Base-by-base conservation (phyloP, 2,329 filamentous ascomycete genomes). In the Knoxdaviesia proteae region DNA sequence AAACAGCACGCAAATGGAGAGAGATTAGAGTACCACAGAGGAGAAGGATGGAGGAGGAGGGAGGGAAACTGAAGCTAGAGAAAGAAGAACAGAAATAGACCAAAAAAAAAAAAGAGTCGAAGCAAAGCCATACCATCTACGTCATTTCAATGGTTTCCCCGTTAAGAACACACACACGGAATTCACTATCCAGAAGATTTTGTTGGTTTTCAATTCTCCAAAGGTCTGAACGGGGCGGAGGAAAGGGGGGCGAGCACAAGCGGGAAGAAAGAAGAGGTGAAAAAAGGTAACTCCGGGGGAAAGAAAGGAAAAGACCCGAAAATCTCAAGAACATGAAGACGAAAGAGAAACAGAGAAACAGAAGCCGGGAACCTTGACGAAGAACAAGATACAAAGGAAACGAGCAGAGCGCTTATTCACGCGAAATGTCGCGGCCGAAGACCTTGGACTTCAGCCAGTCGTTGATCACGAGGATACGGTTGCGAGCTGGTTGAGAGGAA, bases 381-480 rank as follows among this genome's bases (percentile, higher is more conserved):
- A 8, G 38, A 32, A 42, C 34, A 38, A 20, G 32, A 7, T 38
- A 39, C 30, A 38, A 42, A 42, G 35, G 32, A 38, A 39, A 34
- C 7, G 32, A 33, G 7, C 32, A 42, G 32, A 42, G 20, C 6
- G 40, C 34, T 58, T 76, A 87, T 64, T 88, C 83, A 54, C 83
- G 73, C 38, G 83, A 88, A 42, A 96, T 84, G 56, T 98, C 90
- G 59, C 90, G 86, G 48, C 90, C 90, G 56, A 98, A 98, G 47
- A 90, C 65, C 68, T 92, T 93, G 52, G 87, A 86, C 73, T 98
- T 98, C 60, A 88, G 61, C 90, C 90, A 98, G 65, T 98, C 90
- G 54, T 94, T 69, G 49, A 84, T 66, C 53, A 98, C 90, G 42
- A 98, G 73, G 52, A 96, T 74, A 58, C 90, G 80, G 68, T 98